Percentiles rank a stretch among this genome's conserved stretches.
Evolutionary conservation across 306 rosid genomes (phyloP).

Genomic region (Nissolia schottii): DNA sequence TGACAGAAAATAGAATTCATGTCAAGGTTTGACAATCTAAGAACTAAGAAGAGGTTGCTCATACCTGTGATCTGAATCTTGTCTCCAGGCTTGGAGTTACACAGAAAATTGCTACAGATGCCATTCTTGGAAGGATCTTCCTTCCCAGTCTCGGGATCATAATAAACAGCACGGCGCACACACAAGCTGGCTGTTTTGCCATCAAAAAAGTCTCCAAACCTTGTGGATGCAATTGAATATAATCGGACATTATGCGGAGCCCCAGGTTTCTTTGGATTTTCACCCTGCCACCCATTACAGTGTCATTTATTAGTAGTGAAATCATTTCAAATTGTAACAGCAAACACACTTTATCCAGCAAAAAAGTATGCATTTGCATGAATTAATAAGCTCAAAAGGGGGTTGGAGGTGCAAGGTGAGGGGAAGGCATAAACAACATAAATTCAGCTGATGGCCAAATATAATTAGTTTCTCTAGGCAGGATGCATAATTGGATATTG

Average conservation of each 20-base stretch:
- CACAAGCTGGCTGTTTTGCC: constrained; percentile 96
- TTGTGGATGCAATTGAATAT: constrained; percentile 91
- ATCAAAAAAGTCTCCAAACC: constrained; percentile 90
- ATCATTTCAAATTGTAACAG: not conserved
- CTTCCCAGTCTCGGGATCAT: constrained; percentile 87
- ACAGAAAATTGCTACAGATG: constrained; percentile 86
- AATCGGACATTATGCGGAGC: constrained; percentile 80
- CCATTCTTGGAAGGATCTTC: constrained; percentile 90
- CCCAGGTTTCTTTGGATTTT: constrained; percentile 93
- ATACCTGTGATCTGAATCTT: constrained; percentile 84
- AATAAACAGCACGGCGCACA: constrained; percentile 93
- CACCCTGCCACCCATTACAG: constrained; percentile 62
- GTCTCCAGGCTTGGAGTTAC: constrained; percentile 93
- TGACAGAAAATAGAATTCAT: not conserved
- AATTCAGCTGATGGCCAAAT: not conserved
- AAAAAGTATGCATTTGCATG: not conserved
- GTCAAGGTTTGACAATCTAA: not conserved
- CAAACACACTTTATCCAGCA: not conserved
- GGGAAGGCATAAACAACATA: not conserved
- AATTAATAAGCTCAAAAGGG: not conserved
- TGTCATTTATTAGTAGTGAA: constrained; percentile 1
- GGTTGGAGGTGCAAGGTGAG: not conserved
- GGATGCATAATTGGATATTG: not conserved
- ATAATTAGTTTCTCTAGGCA: not conserved
- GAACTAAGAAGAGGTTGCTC: constrained; percentile 1